A percentile compares a stretch with the other conserved stretches of the same genome.
phyloP scores from a whole-genome alignment of 164 flowering plant genomes.

The Berberis vulgaris region DNA sequence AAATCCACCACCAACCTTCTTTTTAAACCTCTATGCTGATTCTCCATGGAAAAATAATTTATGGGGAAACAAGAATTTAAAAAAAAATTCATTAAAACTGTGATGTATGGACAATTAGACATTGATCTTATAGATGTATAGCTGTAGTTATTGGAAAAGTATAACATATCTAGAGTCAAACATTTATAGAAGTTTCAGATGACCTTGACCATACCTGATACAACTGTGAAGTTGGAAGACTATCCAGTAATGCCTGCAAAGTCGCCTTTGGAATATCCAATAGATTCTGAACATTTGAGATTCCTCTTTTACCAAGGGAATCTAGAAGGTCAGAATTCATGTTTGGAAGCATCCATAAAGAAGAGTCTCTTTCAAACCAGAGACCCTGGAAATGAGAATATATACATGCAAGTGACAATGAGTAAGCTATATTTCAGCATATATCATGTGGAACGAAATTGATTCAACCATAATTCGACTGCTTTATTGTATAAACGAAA shows the following conservation, averaged over 20 bases:
- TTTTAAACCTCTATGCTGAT: no score
- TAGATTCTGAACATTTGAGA: slow-evolving; percentile 54
- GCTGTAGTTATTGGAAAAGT: no score
- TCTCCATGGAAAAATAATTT: no score
- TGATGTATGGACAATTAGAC: no score
- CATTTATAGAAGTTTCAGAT: neutral
- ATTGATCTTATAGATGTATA: no score
- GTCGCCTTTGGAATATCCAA: slow-evolving; percentile 40
- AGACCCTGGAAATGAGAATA: slow-evolving; percentile 44
- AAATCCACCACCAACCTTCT: no score
- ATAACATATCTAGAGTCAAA: neutral
- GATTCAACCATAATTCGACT: no score
- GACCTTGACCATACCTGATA: slow-evolving; percentile 40
- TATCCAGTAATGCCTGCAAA: slow-evolving; percentile 43
- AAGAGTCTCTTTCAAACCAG: slow-evolving; percentile 62
- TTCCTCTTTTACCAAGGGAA: slow-evolving; percentile 41
- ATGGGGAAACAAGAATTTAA: no score
- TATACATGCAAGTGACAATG: slow-evolving; percentile 2
- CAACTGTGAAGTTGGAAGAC: slow-evolving; percentile 37
- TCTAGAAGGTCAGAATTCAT: slow-evolving; percentile 59
- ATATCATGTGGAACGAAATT: no score
- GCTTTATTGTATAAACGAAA: no score
- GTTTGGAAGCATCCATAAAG: slow-evolving; percentile 85
- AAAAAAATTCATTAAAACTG: no score
- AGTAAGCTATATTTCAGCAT: neutral